Conservation (phyloP, 2,329 filamentous ascomycete species). For the Pseudocercospora pini-densiflorae region DNA sequence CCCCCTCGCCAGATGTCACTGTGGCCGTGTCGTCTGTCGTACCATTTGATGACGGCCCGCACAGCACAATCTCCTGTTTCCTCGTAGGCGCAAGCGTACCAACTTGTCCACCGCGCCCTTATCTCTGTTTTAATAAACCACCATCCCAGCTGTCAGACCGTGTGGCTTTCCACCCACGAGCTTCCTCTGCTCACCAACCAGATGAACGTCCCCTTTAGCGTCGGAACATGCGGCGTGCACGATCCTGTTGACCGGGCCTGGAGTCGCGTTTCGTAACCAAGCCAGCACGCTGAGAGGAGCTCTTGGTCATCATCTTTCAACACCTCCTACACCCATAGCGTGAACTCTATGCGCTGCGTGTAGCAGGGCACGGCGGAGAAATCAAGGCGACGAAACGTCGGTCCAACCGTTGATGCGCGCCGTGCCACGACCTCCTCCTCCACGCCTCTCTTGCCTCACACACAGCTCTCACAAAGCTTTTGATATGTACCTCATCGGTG, state of each 20-base stretch:
- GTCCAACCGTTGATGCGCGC: conserved; percentile 4
- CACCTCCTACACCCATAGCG: not conserved
- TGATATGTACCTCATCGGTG: not conserved
- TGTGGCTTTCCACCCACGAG: conserved; percentile 14
- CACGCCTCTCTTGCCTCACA: not conserved
- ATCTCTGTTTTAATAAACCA: conserved; percentile 9
- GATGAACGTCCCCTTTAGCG: conserved; percentile 14
- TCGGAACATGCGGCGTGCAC: conserved; percentile 17
- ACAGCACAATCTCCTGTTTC: conserved; percentile 14
- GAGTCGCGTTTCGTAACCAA: not conserved
- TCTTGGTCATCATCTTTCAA: conserved; percentile 2
- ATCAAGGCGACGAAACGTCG: conserved; percentile 7
- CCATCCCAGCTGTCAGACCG: conserved; percentile 2
- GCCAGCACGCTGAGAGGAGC: not conserved
- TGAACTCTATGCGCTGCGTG: not conserved
- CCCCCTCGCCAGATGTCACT: not conserved
- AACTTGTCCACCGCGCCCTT: conserved; percentile 4
- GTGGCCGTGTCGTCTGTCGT: not conserved
- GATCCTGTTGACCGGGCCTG: not conserved
- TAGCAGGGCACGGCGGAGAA: conserved; percentile 6
- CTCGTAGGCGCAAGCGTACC: conserved; percentile 20
- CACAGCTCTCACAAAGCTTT: not conserved
- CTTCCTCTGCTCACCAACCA: not conserved
- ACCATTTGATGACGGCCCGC: conserved; percentile 10
- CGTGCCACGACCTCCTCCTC: not conserved